Percentiles rank a stretch among this genome's conserved stretches.
Evolutionary conservation across 306 rosid species (phyloP).

Genomic region (Mimosa pudica): DNA sequence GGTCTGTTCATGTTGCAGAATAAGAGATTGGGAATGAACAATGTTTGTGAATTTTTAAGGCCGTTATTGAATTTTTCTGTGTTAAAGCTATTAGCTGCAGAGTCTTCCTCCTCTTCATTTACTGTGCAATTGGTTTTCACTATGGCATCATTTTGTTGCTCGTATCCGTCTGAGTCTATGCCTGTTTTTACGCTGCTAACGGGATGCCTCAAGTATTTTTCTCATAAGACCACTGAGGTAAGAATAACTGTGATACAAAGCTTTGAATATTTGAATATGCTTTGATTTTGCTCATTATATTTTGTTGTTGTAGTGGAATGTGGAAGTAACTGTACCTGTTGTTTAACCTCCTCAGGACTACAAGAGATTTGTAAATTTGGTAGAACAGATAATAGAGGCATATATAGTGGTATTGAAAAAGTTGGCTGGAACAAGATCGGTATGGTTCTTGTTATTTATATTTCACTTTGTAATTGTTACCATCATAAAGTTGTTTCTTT

Average conservation of each 20-base stretch:
- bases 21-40: conserved; percentile 60
- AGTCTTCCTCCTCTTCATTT: conserved; percentile 56
- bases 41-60: conserved; percentile 70
- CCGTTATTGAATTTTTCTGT: conserved; percentile 66
- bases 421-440: conserved; percentile 59
- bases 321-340: conserved; percentile 23
- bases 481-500: conserved; percentile 20
- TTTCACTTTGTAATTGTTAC: conserved; percentile 19
- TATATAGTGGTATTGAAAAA: conserved; percentile 64
- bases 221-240: conserved; percentile 62
- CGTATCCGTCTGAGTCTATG: conserved; percentile 59
- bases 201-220: conserved; percentile 58
- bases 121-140: conserved; percentile 62
- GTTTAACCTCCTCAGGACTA: conserved; percentile 56
- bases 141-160: conserved; percentile 73
- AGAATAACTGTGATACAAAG: conserved; percentile 41
- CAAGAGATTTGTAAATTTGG: conserved; percentile 53
- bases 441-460: conserved; percentile 43
- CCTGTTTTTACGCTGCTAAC: conserved; percentile 72
- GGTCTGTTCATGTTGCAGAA: conserved; percentile 62
- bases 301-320: conserved; percentile 14
- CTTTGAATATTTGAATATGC: conserved; percentile 15
- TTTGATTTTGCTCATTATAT: conserved; percentile 23
- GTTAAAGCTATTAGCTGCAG: conserved; percentile 55
- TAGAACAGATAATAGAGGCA: conserved; percentile 69